Conservation (phyloP, 2,329 filamentous ascomycete species). For the Penicillium sp. region DNA sequence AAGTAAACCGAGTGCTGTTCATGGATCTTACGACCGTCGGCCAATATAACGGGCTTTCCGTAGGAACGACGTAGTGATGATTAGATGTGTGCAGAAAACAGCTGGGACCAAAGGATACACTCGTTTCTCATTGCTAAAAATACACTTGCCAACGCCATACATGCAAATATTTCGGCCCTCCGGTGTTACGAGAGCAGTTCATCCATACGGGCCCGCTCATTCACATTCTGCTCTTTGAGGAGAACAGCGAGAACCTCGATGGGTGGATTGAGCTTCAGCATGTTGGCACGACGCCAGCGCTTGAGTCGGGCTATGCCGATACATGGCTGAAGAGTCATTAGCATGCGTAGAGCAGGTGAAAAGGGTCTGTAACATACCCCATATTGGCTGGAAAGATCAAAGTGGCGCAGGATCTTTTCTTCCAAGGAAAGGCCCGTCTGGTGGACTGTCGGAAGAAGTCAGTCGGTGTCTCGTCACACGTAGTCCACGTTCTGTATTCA, state of each 20-base stretch:
- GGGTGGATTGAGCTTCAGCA: conserved; percentile 79
- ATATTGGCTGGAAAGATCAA: conserved; percentile 87
- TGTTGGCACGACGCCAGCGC: conserved; percentile 84
- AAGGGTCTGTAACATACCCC: conserved; percentile 64
- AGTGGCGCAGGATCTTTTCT: conserved; percentile 88
- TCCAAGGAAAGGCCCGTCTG: conserved; percentile 68
- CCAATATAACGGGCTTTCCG: too few species aligned
- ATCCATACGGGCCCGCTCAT: conserved; percentile 65
- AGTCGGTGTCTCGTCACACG: not conserved
- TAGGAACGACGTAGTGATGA: too few species aligned
- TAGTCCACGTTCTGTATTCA: conserved; percentile 23
- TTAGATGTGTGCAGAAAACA: not conserved
- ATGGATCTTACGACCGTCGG: too few species aligned
- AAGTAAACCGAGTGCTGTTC: too few species aligned
- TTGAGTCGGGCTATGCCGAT: conserved; percentile 78
- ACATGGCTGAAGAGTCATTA: conserved; percentile 63
- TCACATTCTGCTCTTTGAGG: conserved; percentile 56
- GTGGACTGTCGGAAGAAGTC: conserved; percentile 56
- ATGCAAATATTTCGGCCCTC: not conserved
- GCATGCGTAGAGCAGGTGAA: conserved; percentile 1
- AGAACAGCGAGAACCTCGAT: conserved; percentile 87
- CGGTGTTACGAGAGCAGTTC: conserved; percentile 33
- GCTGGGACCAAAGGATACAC: not conserved
- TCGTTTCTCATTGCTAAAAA: conserved; percentile 5
- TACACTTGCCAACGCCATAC: conserved; percentile 7